Evolutionary conservation across 257 asterid species (phyloP).

Genomic region (Nyctanthes arbortristis): DNA sequence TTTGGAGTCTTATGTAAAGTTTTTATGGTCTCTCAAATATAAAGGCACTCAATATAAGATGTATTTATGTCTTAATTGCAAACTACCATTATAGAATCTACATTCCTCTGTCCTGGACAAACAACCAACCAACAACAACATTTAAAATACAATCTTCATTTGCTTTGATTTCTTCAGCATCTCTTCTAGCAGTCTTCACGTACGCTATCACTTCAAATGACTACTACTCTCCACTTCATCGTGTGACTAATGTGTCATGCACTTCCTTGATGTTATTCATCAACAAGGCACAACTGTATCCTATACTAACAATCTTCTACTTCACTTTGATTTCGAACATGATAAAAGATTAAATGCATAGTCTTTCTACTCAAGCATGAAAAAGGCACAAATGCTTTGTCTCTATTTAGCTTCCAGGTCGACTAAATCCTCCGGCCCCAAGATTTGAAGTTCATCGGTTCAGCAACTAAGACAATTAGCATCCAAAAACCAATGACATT

Average conservation of each 20-base stretch:
- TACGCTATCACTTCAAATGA: background rate
- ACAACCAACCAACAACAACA: background rate
- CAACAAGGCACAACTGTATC: background rate
- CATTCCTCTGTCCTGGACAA: background rate
- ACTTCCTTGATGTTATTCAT: background rate
- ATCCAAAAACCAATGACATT: background rate
- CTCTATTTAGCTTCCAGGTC: slow-evolving; percentile 12
- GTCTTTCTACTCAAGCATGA: background rate
- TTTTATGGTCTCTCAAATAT: background rate
- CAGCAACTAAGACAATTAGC: slow-evolving; percentile 4
- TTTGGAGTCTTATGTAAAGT: background rate
- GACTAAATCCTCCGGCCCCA: background rate
- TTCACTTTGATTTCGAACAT: background rate
- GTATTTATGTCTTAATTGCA: background rate
- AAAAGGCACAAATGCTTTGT: background rate
- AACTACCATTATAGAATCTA: background rate
- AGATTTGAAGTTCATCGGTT: slow-evolving; percentile 2
- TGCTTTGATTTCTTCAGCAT: background rate
- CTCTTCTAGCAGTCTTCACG: background rate
- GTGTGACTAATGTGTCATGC: no score
- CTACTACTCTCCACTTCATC: background rate
- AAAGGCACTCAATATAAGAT: background rate
- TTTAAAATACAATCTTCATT: background rate
- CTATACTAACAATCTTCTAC: background rate
- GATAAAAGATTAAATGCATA: background rate